Evolutionary conservation across 2,329 filamentous ascomycete genomes (phyloP).

Genomic region (Hirsutella thompsonii): DNA sequence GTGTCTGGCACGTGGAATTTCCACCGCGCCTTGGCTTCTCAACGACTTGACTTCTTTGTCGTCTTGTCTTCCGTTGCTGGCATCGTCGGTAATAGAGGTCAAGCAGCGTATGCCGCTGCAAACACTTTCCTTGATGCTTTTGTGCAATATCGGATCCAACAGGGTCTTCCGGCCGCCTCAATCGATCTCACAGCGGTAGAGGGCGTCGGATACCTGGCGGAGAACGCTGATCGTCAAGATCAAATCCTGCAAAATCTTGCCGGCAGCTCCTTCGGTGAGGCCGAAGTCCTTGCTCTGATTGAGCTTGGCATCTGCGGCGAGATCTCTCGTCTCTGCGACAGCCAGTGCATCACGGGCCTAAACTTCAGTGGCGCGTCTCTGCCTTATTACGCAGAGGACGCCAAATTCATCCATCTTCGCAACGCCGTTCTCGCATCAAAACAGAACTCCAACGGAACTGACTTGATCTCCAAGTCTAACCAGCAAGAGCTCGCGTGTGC

Average conservation of each 20-base stretch:
- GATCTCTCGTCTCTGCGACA: constrained; percentile 26
- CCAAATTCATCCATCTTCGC: constrained; percentile 38
- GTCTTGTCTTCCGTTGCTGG: constrained; percentile 38
- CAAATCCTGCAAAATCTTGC: constrained; percentile 34
- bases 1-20: constrained; percentile 41
- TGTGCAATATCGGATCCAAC: constrained; percentile 20
- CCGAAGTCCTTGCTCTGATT: constrained; percentile 41
- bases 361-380: constrained; percentile 29
- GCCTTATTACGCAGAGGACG: constrained; percentile 41
- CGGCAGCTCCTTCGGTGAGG: constrained; percentile 35
- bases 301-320: constrained; percentile 35
- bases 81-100: constrained; percentile 36
- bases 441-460: constrained; percentile 2
- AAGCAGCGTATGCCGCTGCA: constrained; percentile 38
- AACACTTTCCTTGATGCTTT: constrained; percentile 28
- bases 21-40: constrained; percentile 27
- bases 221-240: constrained; percentile 27
- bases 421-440: constrained; percentile 18
- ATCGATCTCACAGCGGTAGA: constrained; percentile 40
- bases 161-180: constrained; percentile 29
- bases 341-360: constrained; percentile 41
- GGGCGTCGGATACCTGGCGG: constrained; percentile 36
- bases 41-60: constrained; percentile 38
- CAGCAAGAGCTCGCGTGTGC: constrained; percentile 8
- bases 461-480: constrained; percentile 5